These are phyloP conservation scores for Mucor mucedo DNA, from an alignment of 371 early-diverging fungal species.

Conservation along the genomic window DNA sequence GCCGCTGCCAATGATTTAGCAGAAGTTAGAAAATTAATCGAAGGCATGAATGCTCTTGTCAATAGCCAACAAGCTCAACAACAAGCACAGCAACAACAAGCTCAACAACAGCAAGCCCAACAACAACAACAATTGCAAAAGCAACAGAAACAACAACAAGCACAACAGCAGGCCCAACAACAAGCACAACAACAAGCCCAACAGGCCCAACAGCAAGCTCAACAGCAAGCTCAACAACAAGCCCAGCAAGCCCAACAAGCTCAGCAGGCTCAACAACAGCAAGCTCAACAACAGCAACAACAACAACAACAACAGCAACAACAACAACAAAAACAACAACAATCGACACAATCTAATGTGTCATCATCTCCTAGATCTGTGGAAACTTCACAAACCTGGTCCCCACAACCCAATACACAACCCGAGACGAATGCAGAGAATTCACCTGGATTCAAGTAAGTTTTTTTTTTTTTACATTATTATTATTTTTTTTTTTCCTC, in stretches of 20 bases:
- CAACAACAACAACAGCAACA: conserved; percentile 7
- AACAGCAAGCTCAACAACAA: conserved; percentile 17
- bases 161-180: conserved; percentile 25
- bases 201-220: conserved; percentile 1
- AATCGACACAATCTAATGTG: conserved; percentile 3
- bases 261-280: too few relatives aligned
- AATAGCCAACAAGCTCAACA: conserved; percentile 36
- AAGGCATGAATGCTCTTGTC: conserved; percentile 55
- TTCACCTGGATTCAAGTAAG: conserved; percentile 7
- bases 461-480: too few relatives aligned
- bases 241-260: neutral
- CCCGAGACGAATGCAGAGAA: neutral
- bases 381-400: neutral
- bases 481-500: too few relatives aligned
- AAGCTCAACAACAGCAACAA: conserved; percentile 9
- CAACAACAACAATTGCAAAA: conserved; percentile 4
- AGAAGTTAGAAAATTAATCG: conserved; percentile 55
- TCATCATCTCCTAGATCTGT: conserved; percentile 1
- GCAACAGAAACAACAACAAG: conserved; percentile 25
- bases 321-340: conserved; percentile 15
- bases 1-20: conserved; percentile 56
- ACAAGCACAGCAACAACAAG: conserved; percentile 25
- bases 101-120: conserved; percentile 11
- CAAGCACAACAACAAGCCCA: conserved; percentile 22
- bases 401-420: neutral